Percentiles rank a stretch among this genome's conserved stretches.
Conservation (phyloP, 2,329 filamentous ascomycete species). For the Ramularia endophylla region DNA sequence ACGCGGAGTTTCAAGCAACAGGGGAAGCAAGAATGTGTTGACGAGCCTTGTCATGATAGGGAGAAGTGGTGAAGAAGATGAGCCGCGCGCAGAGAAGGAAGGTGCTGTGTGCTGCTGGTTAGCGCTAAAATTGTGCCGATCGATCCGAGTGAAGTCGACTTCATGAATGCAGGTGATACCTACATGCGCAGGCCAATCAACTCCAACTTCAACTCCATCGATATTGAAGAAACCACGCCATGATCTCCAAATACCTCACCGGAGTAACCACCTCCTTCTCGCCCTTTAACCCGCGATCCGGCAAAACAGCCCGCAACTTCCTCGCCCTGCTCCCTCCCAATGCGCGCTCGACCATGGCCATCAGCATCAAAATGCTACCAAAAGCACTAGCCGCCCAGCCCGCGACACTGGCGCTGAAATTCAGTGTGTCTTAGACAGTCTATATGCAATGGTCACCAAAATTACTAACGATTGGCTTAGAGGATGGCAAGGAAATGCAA, state of each 20-base stretch:
- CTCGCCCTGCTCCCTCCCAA: slow-evolving; percentile 77
- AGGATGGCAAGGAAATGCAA: slow-evolving; percentile 87
- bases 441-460: not conserved
- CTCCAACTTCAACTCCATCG: too few relatives aligned
- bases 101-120: too few relatives aligned
- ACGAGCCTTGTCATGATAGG: too few relatives aligned
- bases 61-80: too few relatives aligned
- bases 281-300: slow-evolving; percentile 71
- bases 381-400: slow-evolving; percentile 61
- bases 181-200: too few relatives aligned
- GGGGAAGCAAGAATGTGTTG: too few relatives aligned
- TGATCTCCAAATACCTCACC: slow-evolving; percentile 85
- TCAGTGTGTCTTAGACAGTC: slow-evolving; percentile 55
- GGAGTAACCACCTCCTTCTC: slow-evolving; percentile 84
- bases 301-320: slow-evolving; percentile 78
- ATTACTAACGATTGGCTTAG: slow-evolving; percentile 41
- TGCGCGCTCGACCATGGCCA: slow-evolving; percentile 67
- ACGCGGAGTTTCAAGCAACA: too few relatives aligned
- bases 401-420: slow-evolving; percentile 69
- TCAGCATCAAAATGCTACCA: slow-evolving; percentile 68
- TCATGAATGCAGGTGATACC: too few relatives aligned
- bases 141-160: too few relatives aligned
- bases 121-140: too few relatives aligned
- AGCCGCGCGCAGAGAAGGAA: too few relatives aligned
- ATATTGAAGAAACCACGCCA: too few relatives aligned